A percentile compares a stretch with the other conserved stretches of the same genome.
Conservation (phyloP, 73 alveolate genomes). For the Tetrahymena elliotti region DNA sequence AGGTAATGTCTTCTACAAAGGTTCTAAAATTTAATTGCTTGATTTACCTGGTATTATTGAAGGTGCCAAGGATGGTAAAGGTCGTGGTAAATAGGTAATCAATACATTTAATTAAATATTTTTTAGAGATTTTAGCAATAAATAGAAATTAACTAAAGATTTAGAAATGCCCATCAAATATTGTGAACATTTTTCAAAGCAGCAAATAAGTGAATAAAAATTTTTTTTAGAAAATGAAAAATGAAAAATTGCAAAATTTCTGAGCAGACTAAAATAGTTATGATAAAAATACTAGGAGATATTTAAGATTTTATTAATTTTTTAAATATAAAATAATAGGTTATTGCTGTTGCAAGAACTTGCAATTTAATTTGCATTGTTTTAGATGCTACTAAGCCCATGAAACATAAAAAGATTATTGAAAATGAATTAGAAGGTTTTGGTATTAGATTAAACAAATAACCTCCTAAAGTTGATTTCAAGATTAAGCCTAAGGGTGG, state of each 20-base stretch:
- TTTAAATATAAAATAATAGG: conserved; percentile 26
- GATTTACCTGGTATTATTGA: conserved; percentile 99
- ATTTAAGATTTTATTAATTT: too few relatives aligned
- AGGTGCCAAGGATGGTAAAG: conserved; percentile 99
- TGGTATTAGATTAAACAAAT: conserved; percentile 91
- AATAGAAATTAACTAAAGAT: too few relatives aligned
- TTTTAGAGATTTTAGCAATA: too few relatives aligned
- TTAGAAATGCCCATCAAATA: too few relatives aligned
- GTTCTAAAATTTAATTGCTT: conserved; percentile 93
- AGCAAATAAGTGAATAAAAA: too few relatives aligned
- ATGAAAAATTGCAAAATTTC: too few relatives aligned
- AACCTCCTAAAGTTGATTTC: conserved; percentile 89
- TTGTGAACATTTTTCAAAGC: too few relatives aligned
- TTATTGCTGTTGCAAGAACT: conserved; percentile 97
- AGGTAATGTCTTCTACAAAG: conserved; percentile 88
- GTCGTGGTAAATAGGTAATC: conserved; percentile 85
- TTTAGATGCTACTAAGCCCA: conserved; percentile 95
- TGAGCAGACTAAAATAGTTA: too few relatives aligned
- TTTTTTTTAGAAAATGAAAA: too few relatives aligned
- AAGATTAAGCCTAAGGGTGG: conserved; percentile 95
- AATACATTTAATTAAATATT: too few relatives aligned
- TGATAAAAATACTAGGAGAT: too few relatives aligned
- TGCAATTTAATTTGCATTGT: conserved; percentile 95
- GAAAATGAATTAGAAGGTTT: conserved; percentile 98
- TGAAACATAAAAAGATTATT: conserved; percentile 91